Conservation (phyloP, 2,329 filamentous ascomycete genomes). For the Cordyceps cicadae region DNA sequence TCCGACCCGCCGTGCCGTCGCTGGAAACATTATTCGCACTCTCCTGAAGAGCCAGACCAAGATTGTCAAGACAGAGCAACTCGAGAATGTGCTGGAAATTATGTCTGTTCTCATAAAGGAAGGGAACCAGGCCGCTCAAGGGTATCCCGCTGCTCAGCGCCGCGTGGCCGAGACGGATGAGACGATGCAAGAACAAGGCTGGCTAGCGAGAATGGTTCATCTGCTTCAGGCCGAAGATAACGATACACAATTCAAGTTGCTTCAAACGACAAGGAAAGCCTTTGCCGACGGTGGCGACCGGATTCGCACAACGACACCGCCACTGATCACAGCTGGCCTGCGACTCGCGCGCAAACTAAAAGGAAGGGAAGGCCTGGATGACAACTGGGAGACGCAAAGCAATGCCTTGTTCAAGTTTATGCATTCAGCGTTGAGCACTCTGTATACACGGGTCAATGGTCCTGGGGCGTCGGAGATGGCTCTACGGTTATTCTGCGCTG, state of each 20-base stretch:
- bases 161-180: conserved; percentile 83
- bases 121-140: conserved; percentile 72
- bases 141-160: conserved; percentile 75
- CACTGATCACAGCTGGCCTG: conserved; percentile 80
- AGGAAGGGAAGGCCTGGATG: conserved; percentile 72
- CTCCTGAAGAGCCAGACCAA: conserved; percentile 75
- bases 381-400: conserved; percentile 54
- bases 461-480: conserved; percentile 77
- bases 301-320: conserved; percentile 90
- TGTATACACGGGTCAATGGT: conserved; percentile 77
- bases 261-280: conserved; percentile 79
- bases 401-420: conserved; percentile 92
- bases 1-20: conserved; percentile 80
- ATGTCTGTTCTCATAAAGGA: conserved; percentile 90
- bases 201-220: conserved; percentile 88
- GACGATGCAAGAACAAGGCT: conserved; percentile 95
- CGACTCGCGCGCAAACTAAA: conserved; percentile 87
- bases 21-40: conserved; percentile 75
- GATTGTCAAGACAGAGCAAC: conserved; percentile 67
- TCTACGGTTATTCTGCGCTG: conserved; percentile 81
- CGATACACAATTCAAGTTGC: conserved; percentile 86
- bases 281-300: conserved; percentile 90
- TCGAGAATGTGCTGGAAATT: conserved; percentile 83
- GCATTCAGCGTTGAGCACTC: conserved; percentile 75
- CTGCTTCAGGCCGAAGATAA: conserved; percentile 77